Evolutionary conservation across 257 asterid species (phyloP).

Genomic region (Solanum megistacrolobum): DNA sequence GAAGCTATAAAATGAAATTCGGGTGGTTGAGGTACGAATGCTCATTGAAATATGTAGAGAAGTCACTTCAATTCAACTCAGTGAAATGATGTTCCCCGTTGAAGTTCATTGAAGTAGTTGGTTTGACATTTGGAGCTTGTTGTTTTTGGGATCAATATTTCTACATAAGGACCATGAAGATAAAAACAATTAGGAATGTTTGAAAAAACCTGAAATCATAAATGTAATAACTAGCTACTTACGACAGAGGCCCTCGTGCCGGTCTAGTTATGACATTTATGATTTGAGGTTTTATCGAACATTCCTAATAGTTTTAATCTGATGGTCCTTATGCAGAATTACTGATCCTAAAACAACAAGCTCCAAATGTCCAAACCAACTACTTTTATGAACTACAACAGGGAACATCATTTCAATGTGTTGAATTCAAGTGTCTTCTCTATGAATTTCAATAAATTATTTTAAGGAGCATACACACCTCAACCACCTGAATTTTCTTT

Average conservation of each 20-base stretch:
- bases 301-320: not conserved
- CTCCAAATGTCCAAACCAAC: not conserved
- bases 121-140: not conserved
- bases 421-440: not conserved
- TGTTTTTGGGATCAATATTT: not conserved
- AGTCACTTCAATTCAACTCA: not conserved
- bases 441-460: not conserved
- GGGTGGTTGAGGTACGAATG: not conserved
- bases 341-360: not conserved
- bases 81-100: not conserved
- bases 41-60: not conserved
- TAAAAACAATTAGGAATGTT: not conserved
- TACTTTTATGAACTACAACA: fast-evolving
- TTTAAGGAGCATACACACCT: not conserved
- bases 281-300: too few species aligned
- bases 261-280: not conserved
- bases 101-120: not conserved
- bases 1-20: too few species aligned
- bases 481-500: not conserved
- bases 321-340: not conserved
- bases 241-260: not conserved
- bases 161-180: not conserved
- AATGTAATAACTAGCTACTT: not conserved
- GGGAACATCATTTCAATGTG: not conserved
- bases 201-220: not conserved